Evolutionary conservation across 495 filamentous ascomycete species (phyloP), one percentile per base, ranked within the genome.

Genomic region (Bombardia bombarda): DNA sequence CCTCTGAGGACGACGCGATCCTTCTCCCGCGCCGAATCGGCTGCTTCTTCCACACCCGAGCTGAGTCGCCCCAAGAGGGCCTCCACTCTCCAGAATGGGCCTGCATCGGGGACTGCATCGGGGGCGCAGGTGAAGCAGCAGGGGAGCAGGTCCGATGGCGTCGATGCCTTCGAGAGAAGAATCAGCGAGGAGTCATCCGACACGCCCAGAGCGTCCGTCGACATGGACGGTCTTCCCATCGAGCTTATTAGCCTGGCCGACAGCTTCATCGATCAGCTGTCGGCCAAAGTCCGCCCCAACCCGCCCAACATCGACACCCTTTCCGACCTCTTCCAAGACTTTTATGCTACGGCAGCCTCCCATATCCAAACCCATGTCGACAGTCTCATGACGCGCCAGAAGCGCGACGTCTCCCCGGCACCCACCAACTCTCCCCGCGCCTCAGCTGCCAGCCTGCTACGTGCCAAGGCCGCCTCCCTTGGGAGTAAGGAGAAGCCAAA

Each of bases 251-350:
- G 86, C 68, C 67, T 96, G 55, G 84, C 83, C 31, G 92, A 98
- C 61, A 92, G 88, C 43, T 99, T 99, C 62, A 83, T 96, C 54
- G 87, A 94, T 47, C 93, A 87, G 5, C 65, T 99, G 21, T 84
- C 79, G 39, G 89, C 87, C 44, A 94, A 86, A 68, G 80, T 94
- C 19, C 85, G 94, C 62, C 78, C 84, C 13, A 80, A 79, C 10
- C 92, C 93, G 8, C 80, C 90, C 1, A 82, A 82, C 32, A 83
- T 90, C 51, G 86, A 94, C 17, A 84, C 78, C 49, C 79, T 97
- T 18, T 83, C 90, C 4, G 70, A 70, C n/a, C 67, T 93, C 17
- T 97, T 95, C 59, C 93, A 99, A 63, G 87, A 93, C 26, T 99
- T 97, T 56, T 99, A 99, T 60, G 68, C 71, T 24, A 80, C 80